Conservation (phyloP, 2,329 filamentous ascomycete genomes). For the Aspergillus vadensis region DNA sequence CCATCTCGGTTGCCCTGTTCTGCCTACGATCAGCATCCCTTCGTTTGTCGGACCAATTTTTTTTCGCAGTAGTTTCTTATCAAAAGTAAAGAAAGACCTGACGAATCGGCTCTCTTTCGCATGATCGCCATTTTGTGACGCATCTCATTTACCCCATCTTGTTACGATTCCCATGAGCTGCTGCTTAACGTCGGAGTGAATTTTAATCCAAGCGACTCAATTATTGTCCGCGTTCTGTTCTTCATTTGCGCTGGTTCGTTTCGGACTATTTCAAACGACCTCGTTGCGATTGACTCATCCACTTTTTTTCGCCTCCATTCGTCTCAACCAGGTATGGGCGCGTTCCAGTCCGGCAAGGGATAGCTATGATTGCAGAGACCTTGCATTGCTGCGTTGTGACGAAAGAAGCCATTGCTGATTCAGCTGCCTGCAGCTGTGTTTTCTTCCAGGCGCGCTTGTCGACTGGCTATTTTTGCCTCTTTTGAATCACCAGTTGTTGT, state of each 20-base stretch:
- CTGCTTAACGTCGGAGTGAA: constrained; percentile 9
- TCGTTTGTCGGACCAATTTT: constrained; percentile 8
- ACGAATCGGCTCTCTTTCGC: constrained; percentile 20
- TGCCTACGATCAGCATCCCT: constrained; percentile 8
- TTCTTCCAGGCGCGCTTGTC: constrained; percentile 13
- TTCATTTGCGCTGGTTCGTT: constrained; percentile 1
- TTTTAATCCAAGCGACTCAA: neutral
- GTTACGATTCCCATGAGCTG: constrained; percentile 21
- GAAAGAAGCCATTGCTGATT: constrained; percentile 21
- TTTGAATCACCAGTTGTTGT: constrained; percentile 14
- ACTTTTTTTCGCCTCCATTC: neutral
- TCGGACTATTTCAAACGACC: constrained; percentile 10
- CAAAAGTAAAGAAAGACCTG: constrained; percentile 13
- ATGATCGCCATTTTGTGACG: constrained; percentile 22
- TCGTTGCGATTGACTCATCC: constrained; percentile 24
- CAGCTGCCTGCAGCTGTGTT: constrained; percentile 16
- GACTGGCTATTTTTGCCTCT: constrained; percentile 10
- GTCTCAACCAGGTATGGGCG: constrained; percentile 21
- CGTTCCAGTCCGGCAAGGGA: constrained; percentile 24
- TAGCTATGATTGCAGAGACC: constrained; percentile 4
- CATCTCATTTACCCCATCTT: constrained; percentile 1
- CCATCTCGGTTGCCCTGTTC: constrained; percentile 9
- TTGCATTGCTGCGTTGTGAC: constrained; percentile 11
- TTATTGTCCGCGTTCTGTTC: constrained; percentile 7
- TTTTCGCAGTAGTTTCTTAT: neutral